Base-by-base conservation (phyloP, 352 stramenopile species). In the Pilasporangium apinafurcum region DNA sequence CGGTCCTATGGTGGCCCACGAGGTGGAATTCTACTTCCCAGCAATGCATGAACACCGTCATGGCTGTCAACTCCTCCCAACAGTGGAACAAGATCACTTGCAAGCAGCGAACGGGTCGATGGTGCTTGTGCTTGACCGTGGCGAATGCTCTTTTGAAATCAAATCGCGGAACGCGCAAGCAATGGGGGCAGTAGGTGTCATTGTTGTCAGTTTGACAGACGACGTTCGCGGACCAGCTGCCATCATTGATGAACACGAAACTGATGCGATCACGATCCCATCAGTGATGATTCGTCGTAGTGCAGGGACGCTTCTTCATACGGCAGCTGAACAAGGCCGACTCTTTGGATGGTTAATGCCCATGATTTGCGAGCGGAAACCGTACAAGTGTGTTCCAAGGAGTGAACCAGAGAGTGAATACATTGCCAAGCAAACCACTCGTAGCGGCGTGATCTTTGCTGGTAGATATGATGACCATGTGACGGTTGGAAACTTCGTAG, bases 211-310 rank as follows among this genome's bases (percentile, higher is more conserved):
- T 41, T 27, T 53, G 10, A 58, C 58, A 17, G 76, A 88, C 17
- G 61, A 70, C 18, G 61, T 59, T 13, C 59, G 38, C 8, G 53
- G 56, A 2, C 76, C 76, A 8, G 59, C 70, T 1, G 76, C 67
- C 6, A 44, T 49, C 9, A 37, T 73, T n/a, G 51, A 65, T 22
- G 37, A 54, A n/a, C 72, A 61, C 22, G 64, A 69, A 18, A n/a
- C n/a, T 7, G 53, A 53, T 13, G 45, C 54, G 2, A 83, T 86
- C 35, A 34, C 29, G 7, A 86, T 86, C 22, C 56, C 70, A 7
- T 68, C 67, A 3, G 59, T 83, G 42, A 86, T 86, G 72, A 67
- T 86, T 27, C 72, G 76, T 20, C 57, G 63, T 17, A 73, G 55
- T 22, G 76, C 45, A 1, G 72, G 76, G 0, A 56, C 73, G 3